phyloP scores from a whole-genome alignment of 2,329 filamentous ascomycete genomes.

The Myriosclerotinia duriaeana region DNA sequence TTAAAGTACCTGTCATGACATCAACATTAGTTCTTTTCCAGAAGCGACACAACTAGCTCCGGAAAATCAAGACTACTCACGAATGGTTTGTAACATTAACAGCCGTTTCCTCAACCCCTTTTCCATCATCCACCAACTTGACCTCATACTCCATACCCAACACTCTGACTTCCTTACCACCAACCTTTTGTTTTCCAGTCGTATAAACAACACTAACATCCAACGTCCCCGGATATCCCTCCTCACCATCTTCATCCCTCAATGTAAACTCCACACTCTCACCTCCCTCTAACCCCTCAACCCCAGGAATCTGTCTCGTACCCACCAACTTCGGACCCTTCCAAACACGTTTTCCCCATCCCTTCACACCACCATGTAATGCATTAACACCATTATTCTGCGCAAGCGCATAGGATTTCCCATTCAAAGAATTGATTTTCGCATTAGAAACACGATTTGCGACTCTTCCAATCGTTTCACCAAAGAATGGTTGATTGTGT shows the following conservation, averaged over 20 bases:
- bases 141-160: conserved; percentile 89
- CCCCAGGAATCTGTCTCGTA: conserved; percentile 50
- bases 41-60: not conserved
- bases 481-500: conserved; percentile 79
- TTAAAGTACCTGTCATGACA: conserved; percentile 57
- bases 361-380: conserved; percentile 68
- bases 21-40: not conserved
- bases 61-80: conserved; percentile 46
- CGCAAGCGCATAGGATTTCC: conserved; percentile 65
- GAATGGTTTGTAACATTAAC: conserved; percentile 97
- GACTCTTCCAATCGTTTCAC: conserved; percentile 84
- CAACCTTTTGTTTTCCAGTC: conserved; percentile 62
- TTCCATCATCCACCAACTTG: conserved; percentile 60
- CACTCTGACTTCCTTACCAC: conserved; percentile 65
- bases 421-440: conserved; percentile 70
- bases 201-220: conserved; percentile 77
- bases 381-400: conserved; percentile 78
- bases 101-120: conserved; percentile 76
- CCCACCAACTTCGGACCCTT: conserved; percentile 65
- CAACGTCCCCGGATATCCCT: conserved; percentile 86
- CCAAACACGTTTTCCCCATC: conserved; percentile 82
- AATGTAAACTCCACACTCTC: conserved; percentile 67
- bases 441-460: conserved; percentile 79
- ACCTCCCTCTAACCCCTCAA: conserved; percentile 56
- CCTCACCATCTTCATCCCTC: conserved; percentile 75